A percentile compares a stretch with the other conserved stretches of the same genome.
Evolutionary conservation across 345 rosid species (phyloP).

Genomic region (Turritis glabra): DNA sequence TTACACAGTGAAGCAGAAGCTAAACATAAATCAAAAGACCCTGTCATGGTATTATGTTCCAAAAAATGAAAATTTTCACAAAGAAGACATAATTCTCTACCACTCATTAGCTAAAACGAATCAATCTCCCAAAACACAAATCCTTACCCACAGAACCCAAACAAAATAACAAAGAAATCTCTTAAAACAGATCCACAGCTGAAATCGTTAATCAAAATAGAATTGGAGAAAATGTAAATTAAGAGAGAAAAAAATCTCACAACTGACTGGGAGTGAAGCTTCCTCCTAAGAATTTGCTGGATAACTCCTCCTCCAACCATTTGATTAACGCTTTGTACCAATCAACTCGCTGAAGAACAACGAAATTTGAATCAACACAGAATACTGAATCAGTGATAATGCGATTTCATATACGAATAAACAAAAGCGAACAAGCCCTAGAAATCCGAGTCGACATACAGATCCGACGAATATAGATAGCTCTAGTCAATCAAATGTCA

Average conservation of each 20-base stretch:
- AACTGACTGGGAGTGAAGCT: constrained; percentile 62
- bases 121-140: neutral
- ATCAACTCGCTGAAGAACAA: constrained; percentile 37
- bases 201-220: constrained; percentile 3
- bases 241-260: constrained; percentile 44
- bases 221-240: neutral
- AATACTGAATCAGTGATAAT: neutral
- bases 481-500: constrained; percentile 20
- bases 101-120: neutral
- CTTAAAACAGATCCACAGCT: constrained; percentile 18
- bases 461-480: constrained; percentile 29
- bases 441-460: constrained; percentile 26
- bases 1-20: neutral
- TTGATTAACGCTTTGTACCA: constrained; percentile 44
- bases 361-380: neutral
- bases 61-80: neutral
- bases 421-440: constrained; percentile 24
- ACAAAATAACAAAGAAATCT: neutral
- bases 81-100: neutral
- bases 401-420: neutral
- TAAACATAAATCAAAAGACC: neutral
- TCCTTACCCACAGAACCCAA: neutral
- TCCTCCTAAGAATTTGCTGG: constrained; percentile 86
- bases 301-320: constrained; percentile 96
- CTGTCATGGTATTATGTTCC: neutral